A percentile compares a stretch with the other conserved stretches of the same genome.
Evolutionary conservation across 495 filamentous ascomycete genomes (phyloP).

Genomic region (Daldinia loculata): DNA sequence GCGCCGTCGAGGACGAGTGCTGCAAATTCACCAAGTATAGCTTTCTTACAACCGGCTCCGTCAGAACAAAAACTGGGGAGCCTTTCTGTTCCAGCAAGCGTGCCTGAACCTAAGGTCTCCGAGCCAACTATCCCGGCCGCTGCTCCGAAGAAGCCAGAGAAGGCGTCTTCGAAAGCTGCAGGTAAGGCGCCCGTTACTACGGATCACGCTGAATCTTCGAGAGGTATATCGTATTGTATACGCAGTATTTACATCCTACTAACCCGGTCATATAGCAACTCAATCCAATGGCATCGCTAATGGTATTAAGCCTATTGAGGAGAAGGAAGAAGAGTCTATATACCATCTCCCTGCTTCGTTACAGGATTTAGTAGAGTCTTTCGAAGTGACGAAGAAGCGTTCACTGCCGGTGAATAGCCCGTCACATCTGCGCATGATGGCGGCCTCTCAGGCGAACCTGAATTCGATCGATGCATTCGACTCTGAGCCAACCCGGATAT

Average conservation of each 20-base stretch:
- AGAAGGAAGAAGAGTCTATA: constrained; percentile 79
- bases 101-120: constrained; percentile 35
- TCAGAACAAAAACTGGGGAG: constrained; percentile 49
- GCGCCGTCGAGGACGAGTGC: constrained; percentile 52
- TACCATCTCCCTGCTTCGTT: constrained; percentile 93
- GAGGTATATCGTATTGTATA: constrained; percentile 44
- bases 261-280: constrained; percentile 43
- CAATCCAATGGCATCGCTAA: constrained; percentile 66
- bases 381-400: constrained; percentile 81
- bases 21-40: constrained; percentile 54
- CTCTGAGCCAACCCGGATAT: constrained; percentile 80
- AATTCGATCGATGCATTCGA: constrained; percentile 74
- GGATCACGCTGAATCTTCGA: constrained; percentile 50
- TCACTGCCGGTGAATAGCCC: constrained; percentile 64
- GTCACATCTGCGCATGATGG: constrained; percentile 75
- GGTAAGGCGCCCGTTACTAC: constrained; percentile 53
- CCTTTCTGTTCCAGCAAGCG: constrained; percentile 32
- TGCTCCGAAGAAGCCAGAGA: constrained; percentile 50
- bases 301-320: constrained; percentile 56
- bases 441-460: constrained; percentile 71
- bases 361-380: constrained; percentile 88
- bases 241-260: constrained; percentile 28
- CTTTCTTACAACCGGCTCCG: constrained; percentile 52
- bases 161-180: constrained; percentile 49
- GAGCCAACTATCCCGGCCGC: constrained; percentile 25